phyloP scores from a whole-genome alignment of 805 yeast genomes.

The Candida silvicultrix region DNA sequence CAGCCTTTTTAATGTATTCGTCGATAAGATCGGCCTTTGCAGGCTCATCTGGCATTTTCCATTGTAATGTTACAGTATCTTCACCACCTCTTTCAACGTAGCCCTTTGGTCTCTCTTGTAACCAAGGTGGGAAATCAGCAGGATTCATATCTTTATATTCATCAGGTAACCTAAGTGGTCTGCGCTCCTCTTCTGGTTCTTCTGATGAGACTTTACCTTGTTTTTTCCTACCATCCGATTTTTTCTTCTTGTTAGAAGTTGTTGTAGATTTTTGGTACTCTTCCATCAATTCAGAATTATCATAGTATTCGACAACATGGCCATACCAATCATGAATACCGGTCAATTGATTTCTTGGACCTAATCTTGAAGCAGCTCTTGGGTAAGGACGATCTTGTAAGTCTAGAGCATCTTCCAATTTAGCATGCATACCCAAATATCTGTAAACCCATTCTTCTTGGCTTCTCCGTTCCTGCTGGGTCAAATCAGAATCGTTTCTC shows the following conservation, averaged over 20 bases:
- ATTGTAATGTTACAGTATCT: constrained; percentile 55
- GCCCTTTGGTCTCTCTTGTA: constrained; percentile 73
- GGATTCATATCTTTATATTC: constrained; percentile 35
- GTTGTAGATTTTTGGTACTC: constrained; percentile 12
- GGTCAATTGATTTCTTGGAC: constrained; percentile 66
- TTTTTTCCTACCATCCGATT: constrained; percentile 19
- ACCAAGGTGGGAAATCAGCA: constrained; percentile 61
- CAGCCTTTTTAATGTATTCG: constrained; percentile 47
- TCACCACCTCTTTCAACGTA: constrained; percentile 81
- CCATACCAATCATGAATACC: constrained; percentile 60
- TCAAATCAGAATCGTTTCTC: constrained; percentile 33
- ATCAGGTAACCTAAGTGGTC: constrained; percentile 36
- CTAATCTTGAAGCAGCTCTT: constrained; percentile 70
- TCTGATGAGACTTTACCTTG: constrained; percentile 5
- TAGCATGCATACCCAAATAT: constrained; percentile 70
- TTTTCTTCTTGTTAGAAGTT: constrained; percentile 19
- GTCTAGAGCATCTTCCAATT: constrained; percentile 72
- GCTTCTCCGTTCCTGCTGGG: constrained; percentile 42
- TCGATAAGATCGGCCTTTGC: constrained; percentile 32
- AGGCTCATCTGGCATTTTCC: constrained; percentile 44
- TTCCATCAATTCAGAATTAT: constrained; percentile 20
- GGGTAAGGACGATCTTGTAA: constrained; percentile 75
- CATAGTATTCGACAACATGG: constrained; percentile 64
- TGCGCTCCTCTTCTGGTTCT: constrained; percentile 16
- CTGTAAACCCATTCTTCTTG: constrained; percentile 79